Percentiles rank a stretch among this genome's conserved stretches.
phyloP scores from a whole-genome alignment of 148 eudicot species.

The Fallopia convolvulus region DNA sequence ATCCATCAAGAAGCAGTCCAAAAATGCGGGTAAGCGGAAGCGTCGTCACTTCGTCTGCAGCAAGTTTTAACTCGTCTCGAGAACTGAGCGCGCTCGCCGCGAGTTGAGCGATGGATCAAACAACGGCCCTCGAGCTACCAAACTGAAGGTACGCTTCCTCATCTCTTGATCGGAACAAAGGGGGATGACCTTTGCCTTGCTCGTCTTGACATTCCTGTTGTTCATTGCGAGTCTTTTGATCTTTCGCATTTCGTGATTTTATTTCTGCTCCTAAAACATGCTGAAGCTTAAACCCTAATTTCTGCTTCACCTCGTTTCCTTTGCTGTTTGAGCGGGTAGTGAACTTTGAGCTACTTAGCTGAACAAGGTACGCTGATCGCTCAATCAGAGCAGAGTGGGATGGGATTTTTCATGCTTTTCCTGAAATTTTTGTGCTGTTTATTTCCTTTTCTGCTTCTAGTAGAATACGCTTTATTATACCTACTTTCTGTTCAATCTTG shows the following conservation, averaged over 20 bases:
- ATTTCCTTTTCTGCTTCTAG: not conserved
- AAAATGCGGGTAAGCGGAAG: not conserved
- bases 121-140: not conserved
- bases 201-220: not conserved
- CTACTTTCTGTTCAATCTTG: not conserved
- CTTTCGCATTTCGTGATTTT: not conserved
- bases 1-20: not conserved
- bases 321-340: not conserved
- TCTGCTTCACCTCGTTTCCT: not conserved
- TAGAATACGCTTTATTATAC: not conserved
- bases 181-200: not conserved
- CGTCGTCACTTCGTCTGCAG: not conserved
- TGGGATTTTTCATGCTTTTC: not conserved
- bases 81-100: constrained; percentile 4
- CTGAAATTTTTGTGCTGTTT: not conserved
- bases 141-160: not conserved
- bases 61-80: not conserved
- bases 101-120: not conserved
- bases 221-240: not conserved
- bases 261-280: not conserved
- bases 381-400: not conserved
- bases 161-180: not conserved
- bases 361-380: not conserved
- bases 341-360: not conserved
- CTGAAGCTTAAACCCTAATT: not conserved